Evolutionary conservation across 2,329 filamentous ascomycete genomes (phyloP).

Genomic region (Trichocomaceae sp.): DNA sequence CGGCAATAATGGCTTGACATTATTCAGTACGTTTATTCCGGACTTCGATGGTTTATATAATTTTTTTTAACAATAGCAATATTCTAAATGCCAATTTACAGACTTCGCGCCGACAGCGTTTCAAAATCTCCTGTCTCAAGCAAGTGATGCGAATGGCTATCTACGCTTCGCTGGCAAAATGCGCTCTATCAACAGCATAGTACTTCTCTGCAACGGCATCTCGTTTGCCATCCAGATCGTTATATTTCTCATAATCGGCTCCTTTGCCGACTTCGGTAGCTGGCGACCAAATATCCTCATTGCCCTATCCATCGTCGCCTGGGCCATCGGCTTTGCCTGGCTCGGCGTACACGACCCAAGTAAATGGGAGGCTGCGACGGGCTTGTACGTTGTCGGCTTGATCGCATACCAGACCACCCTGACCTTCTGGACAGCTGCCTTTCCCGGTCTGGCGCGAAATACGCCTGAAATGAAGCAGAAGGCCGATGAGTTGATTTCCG

Average conservation of each 20-base stretch:
- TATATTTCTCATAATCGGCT: constrained; percentile 42
- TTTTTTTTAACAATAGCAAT: neutral
- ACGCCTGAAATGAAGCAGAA: constrained; percentile 45
- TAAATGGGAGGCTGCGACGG: constrained; percentile 56
- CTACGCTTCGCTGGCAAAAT: constrained; percentile 51
- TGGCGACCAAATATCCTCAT: constrained; percentile 59
- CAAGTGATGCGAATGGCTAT: constrained; percentile 48
- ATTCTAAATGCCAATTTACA: constrained; percentile 12
- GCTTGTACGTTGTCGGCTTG: constrained; percentile 59
- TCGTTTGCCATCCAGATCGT: constrained; percentile 61
- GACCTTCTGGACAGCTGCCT: constrained; percentile 64
- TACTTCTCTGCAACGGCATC: constrained; percentile 60
- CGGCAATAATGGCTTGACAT: constrained; percentile 57
- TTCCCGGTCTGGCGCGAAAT: constrained; percentile 52
- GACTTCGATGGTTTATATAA: too few species aligned
- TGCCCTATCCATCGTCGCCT: constrained; percentile 55
- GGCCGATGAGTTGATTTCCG: constrained; percentile 44
- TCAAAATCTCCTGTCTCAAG: constrained; percentile 58
- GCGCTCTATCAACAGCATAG: constrained; percentile 59
- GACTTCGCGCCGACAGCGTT: constrained; percentile 59
- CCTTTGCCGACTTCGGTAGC: constrained; percentile 56
- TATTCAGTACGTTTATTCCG: constrained; percentile 44
- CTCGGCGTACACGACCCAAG: constrained; percentile 55
- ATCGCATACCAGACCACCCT: constrained; percentile 62
- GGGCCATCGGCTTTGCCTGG: constrained; percentile 60